These are phyloP conservation scores for Leishmania mexicana DNA, from an alignment of 208 protist genomes.

Conservation along the genomic window DNA sequence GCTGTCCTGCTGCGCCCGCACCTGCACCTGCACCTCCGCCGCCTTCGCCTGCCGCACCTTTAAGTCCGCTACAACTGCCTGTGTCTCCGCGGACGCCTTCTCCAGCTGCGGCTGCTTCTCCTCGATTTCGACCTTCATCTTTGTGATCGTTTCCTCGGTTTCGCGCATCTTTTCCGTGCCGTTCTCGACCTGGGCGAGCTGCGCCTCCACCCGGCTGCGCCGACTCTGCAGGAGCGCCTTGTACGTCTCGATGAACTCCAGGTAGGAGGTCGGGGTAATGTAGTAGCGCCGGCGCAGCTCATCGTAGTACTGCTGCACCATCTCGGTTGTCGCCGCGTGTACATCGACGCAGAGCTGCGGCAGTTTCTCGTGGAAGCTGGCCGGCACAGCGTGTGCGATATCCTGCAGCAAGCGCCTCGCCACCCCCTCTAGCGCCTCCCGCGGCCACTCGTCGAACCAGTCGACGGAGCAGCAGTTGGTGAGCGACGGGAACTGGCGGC, in stretches of 20 bases:
- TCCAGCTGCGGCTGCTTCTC: conserved; percentile 90
- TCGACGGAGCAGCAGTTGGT: conserved; percentile 98
- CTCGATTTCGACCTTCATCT: conserved; percentile 93
- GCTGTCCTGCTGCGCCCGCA: conserved; percentile 90
- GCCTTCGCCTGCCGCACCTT: conserved; percentile 87
- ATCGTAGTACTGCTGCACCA: conserved; percentile 87
- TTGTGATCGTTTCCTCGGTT: conserved; percentile 93
- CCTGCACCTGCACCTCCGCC: conserved; percentile 87
- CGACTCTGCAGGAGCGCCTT: conserved; percentile 84
- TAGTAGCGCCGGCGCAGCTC: conserved; percentile 94
- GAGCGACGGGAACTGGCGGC: conserved; percentile 97
- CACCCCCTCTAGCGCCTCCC: conserved; percentile 93
- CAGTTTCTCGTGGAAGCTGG: conserved; percentile 62
- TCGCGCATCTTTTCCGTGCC: conserved; percentile 92
- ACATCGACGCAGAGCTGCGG: conserved; percentile 89
- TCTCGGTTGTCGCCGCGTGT: conserved; percentile 73
- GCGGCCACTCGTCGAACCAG: conserved; percentile 98
- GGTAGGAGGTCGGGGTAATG: conserved; percentile 95
- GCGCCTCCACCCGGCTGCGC: conserved; percentile 70
- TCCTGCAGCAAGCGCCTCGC: conserved; percentile 83
- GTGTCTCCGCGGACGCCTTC: conserved; percentile 88
- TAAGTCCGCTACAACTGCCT: conserved; percentile 89
- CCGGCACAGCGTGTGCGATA: conserved; percentile 36
- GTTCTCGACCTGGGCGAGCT: conserved; percentile 92
- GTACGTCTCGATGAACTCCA: conserved; percentile 96